Base-by-base conservation (phyloP, 805 yeast species). In the Metschnikowia gruessii region DNA sequence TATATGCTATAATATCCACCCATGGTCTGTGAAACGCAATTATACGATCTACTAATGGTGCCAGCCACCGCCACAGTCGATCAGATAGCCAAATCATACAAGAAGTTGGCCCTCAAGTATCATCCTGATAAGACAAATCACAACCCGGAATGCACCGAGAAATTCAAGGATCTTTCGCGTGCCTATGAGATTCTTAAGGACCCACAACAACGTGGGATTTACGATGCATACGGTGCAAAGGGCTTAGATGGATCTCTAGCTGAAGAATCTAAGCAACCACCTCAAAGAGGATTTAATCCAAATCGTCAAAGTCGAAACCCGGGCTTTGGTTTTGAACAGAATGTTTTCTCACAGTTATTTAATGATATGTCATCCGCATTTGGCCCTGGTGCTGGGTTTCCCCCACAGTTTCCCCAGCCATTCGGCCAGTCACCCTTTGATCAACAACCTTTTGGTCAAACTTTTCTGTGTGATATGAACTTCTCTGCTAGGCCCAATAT, bases 51-150 rank as follows among this genome's bases (percentile, higher is more conserved):
- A 31, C 60, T 72, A 42, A 45, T 59, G 33, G 69, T 71, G 13
- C 45, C 65, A 10, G 57, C 61, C 21, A 48, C 50, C 3, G 74
- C 75, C 10, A 53, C 71, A 2, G 36, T 51, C 6, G 76, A 69
- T 31, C 74, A 70, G 45, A 70, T 72, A 26, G 88, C 70, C 10
- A 59, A 56, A 21, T 58, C 70, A 0, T 68, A 69, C 43, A 67
- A 66, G 45, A 65, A 61, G 43, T 59, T 62, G 44, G 79, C 82
- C 2, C 58, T 78, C 40, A 69, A 69, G 55, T 78, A 73, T 58
- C 91, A 84, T 59, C 91, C 91, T 1, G 91, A 84, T 59, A 79
- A 80, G 55, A 79, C 79, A 17, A 69, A 70, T 46, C 77, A 72
- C 51, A 64, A 77, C 15, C 77, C 76, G 6, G 73, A 66, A 24